A percentile compares a stretch with the other conserved stretches of the same genome.
Conservation (phyloP, 192 early-diverging fungal genomes). For the Linnemannia exigua region DNA sequence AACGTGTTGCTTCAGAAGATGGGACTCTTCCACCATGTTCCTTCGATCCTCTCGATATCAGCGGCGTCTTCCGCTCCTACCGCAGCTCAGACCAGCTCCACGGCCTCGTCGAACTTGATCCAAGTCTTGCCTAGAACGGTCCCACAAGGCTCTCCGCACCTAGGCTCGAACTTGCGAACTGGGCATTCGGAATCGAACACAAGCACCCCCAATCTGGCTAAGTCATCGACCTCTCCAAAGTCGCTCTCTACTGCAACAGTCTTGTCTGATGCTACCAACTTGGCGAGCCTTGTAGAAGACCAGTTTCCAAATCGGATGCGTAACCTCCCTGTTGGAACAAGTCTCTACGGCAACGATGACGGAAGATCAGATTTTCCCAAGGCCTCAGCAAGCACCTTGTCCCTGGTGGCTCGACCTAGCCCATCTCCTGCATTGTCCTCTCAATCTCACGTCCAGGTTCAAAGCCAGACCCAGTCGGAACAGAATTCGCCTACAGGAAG, state of each 20-base stretch:
- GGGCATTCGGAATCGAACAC: constrained; percentile 9
- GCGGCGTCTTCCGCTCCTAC: neutral
- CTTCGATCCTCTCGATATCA: constrained; percentile 28
- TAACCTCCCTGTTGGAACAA: constrained; percentile 14
- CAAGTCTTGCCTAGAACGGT: constrained; percentile 15
- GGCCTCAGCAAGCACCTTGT: constrained; percentile 16
- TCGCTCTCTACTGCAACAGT: constrained; percentile 6
- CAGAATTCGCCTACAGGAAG: constrained; percentile 11
- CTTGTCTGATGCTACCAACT: constrained; percentile 24
- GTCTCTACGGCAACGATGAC: constrained; percentile 37
- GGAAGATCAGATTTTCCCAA: constrained; percentile 27
- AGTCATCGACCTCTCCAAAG: constrained; percentile 41
- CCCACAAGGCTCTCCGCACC: constrained; percentile 39
- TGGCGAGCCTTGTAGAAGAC: constrained; percentile 51
- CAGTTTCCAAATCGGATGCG: constrained; percentile 50
- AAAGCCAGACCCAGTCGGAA: constrained; percentile 14
- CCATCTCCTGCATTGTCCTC: constrained; percentile 11
- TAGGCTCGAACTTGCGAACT: constrained; percentile 36
- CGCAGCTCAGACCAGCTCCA: constrained; percentile 3
- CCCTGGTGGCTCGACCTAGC: constrained; percentile 21
- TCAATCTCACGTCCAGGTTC: neutral
- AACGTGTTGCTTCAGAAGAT: constrained; percentile 73
- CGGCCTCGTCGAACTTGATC: constrained; percentile 11
- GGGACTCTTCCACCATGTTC: constrained; percentile 73
- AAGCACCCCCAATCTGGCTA: constrained; percentile 23